Conservation (phyloP, 1,284 basidiomycete species). For the Ustilago trichophora region DNA sequence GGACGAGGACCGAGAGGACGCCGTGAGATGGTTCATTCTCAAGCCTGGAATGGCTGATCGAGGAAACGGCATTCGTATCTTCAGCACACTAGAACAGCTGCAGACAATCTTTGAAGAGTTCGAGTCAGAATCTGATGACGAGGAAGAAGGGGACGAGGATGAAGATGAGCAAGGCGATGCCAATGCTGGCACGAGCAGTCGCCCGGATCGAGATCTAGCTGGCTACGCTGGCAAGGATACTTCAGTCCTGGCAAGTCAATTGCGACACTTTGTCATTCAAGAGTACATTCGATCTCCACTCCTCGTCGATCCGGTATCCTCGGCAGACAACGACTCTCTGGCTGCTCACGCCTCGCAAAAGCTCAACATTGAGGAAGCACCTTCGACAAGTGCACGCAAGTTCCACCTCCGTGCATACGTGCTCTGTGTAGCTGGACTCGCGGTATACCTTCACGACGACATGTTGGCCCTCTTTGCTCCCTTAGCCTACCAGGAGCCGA, state of each 20-base stretch:
- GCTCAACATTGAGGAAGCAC: constrained; percentile 5
- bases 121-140: constrained; percentile 72
- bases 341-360: constrained; percentile 8
- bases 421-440: constrained; percentile 72
- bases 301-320: constrained; percentile 23
- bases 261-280: constrained; percentile 96
- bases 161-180: background rate
- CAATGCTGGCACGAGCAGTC: background rate
- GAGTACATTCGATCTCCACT: constrained; percentile 69
- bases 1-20: constrained; percentile 63
- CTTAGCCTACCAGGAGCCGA: constrained; percentile 37
- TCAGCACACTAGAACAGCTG: constrained; percentile 80
- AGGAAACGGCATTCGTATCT: constrained; percentile 92
- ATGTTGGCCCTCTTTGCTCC: constrained; percentile 83
- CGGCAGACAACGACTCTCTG: background rate
- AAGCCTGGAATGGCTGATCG: constrained; percentile 98
- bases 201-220: background rate
- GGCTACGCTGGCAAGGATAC: constrained; percentile 46
- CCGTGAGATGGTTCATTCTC: constrained; percentile 71
- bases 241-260: constrained; percentile 73
- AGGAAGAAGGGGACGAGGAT: constrained; percentile 66
- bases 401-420: constrained; percentile 96
- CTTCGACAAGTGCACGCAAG: constrained; percentile 61
- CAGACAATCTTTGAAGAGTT: constrained; percentile 84
- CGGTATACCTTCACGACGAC: constrained; percentile 74